Percentiles rank a stretch among this genome's conserved stretches.
Conservation (phyloP, 768 basidiomycete species). For the Kwoniella europaea region DNA sequence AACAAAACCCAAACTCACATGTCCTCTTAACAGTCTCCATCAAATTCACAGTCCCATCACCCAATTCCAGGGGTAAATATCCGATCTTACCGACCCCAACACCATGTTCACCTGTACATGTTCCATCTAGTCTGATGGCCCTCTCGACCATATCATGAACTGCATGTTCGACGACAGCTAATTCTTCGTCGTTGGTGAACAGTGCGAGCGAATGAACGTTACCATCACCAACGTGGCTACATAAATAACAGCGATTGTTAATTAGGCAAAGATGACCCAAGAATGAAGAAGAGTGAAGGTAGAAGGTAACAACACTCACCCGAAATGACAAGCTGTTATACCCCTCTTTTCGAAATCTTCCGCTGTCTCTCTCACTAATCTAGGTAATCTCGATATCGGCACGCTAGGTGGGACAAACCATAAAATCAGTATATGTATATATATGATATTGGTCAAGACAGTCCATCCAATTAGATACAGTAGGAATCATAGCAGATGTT, state of each 20-base stretch:
- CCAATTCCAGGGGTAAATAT: slow-evolving; percentile 82
- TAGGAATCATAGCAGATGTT: neutral
- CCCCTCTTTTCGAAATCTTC: slow-evolving; percentile 70
- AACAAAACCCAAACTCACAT: slow-evolving; percentile 33
- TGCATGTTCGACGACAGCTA: slow-evolving; percentile 48
- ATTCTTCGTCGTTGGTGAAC: slow-evolving; percentile 47
- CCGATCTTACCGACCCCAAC: slow-evolving; percentile 85
- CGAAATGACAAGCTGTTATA: slow-evolving; percentile 63
- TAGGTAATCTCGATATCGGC: slow-evolving; percentile 59
- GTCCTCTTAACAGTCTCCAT: slow-evolving; percentile 84
- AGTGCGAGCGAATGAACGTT: slow-evolving; percentile 60
- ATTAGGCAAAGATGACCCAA: neutral
- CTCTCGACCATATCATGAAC: slow-evolving; percentile 60
- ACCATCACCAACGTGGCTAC: slow-evolving; percentile 58
- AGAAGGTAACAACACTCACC: slow-evolving; percentile 23
- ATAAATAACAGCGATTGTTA: no score
- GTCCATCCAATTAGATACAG: neutral
- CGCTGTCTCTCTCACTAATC: slow-evolving; percentile 70
- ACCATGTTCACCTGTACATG: slow-evolving; percentile 72
- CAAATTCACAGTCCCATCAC: slow-evolving; percentile 75
- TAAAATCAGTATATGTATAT: no score
- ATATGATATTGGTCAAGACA: no score
- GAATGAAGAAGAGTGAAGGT: neutral
- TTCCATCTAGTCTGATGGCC: slow-evolving; percentile 60
- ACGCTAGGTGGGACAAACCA: slow-evolving; percentile 43